A percentile compares a stretch with the other conserved stretches of the same genome.
Conservation (phyloP, 176 grass and related monocot species). For the Thalia dealbata region DNA sequence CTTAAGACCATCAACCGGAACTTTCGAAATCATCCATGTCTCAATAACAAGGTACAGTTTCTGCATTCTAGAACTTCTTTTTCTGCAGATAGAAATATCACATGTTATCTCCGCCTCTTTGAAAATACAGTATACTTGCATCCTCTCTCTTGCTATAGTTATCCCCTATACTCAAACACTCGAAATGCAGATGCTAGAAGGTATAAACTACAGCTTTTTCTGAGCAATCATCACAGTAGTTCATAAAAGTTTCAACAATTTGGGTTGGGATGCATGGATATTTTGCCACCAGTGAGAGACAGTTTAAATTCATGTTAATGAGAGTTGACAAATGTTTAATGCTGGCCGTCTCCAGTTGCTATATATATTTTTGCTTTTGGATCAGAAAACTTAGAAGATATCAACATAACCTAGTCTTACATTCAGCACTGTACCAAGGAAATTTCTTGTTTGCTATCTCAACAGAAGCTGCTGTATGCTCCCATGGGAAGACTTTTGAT, state of each 20-base stretch:
- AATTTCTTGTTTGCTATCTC: not conserved
- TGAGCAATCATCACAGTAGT: too few species aligned
- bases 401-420: not conserved
- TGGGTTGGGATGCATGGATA: too few species aligned
- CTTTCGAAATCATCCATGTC: conserved; percentile 71
- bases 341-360: too few species aligned
- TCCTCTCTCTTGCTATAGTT: not conserved
- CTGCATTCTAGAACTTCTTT: not conserved
- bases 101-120: too few species aligned
- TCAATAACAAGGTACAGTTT: conserved; percentile 55
- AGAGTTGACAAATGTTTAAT: too few species aligned
- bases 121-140: too few species aligned
- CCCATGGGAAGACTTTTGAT: conserved; percentile 84
- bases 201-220: too few species aligned
- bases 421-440: not conserved
- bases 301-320: too few species aligned
- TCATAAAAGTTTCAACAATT: too few species aligned
- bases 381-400: not conserved
- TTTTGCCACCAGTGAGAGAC: too few species aligned
- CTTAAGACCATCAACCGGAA: conserved; percentile 80
- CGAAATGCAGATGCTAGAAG: not conserved
- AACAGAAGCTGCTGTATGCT: conserved; percentile 83
- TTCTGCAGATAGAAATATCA: too few species aligned
- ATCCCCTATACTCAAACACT: not conserved
- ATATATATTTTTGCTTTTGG: not conserved